Evolutionary conservation across 495 filamentous ascomycete genomes (phyloP), one percentile per base, ranked within the genome.

Genomic region (Xylaria sp.): DNA sequence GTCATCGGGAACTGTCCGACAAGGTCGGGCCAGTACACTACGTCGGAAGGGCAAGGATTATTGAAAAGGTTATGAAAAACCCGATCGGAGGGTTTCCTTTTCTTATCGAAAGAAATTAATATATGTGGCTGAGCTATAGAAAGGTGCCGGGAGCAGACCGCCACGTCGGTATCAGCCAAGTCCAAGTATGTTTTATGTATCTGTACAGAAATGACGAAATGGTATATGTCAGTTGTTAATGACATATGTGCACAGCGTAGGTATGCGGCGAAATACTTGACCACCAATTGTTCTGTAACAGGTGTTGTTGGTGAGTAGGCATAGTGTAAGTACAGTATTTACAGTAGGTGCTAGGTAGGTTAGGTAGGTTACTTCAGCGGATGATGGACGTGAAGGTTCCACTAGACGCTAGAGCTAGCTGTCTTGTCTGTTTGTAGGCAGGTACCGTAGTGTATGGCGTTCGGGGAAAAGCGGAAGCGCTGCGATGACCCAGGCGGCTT

Each of bases 401-500:
- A 50, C 52, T 4, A 57, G 0, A n/a, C 31, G 52, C 52, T 26
- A 57, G 52, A 58, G 55, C 14, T 35, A 9, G 1, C 55, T 59
- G 9, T 33, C 14, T n/a, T n/a, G n/a, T n/a, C n/a, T n/a, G 35
- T 37, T 37, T 4, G 35, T 3, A 37, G 35, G 35, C 35, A 37
- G 35, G 35, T 37, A 37, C 35, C 35, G n/a, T n/a, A n/a, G n/a
- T 37, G 35, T 3, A 3, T 37, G 35, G 35, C 35, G 35, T 19
- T 67, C 64, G 64, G 64, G 19, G 48, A 41, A 67, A 55, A 40
- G n/a, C 64, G 64, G 64, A 43, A 41, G 64, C 48, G 41, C 46
- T 35, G 48, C 33, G 48, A 19, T 33, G 1, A 14, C 46, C 46
- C 64, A 33, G 31, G 29, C 44, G 46, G 11, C 21, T 17, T 66